Conservation (phyloP, 2,329 filamentous ascomycete species). For the Nemania serpens region DNA sequence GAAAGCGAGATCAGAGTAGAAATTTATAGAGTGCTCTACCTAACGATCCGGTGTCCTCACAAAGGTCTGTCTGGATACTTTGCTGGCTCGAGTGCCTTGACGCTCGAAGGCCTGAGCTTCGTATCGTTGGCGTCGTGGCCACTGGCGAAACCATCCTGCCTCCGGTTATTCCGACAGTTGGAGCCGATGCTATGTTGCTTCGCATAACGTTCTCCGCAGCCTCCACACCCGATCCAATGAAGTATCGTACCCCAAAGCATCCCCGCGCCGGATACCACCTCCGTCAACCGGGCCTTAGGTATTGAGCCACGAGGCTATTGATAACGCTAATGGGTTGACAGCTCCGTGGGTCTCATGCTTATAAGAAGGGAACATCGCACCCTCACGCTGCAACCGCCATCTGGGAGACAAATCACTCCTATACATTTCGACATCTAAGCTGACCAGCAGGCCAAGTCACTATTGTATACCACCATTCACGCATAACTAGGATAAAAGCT, state of each 20-base stretch:
- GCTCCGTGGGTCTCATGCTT: background rate
- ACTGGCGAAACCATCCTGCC: slow-evolving; percentile 1
- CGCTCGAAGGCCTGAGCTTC: background rate
- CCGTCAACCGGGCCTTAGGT: slow-evolving; percentile 9
- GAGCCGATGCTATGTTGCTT: slow-evolving; percentile 9
- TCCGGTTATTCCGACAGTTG: background rate
- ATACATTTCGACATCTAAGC: background rate
- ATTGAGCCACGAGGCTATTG: slow-evolving; percentile 7
- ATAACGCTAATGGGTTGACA: background rate
- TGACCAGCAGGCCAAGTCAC: background rate
- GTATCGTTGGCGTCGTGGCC: background rate
- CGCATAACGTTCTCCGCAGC: slow-evolving; percentile 31
- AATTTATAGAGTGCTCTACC: background rate
- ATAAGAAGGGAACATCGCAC: background rate
- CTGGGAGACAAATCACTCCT: background rate
- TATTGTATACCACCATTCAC: slow-evolving; percentile 2
- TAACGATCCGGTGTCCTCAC: background rate
- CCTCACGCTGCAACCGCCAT: background rate
- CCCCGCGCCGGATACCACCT: slow-evolving; percentile 20
- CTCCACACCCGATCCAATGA: slow-evolving; percentile 28
- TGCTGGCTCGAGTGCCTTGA: background rate
- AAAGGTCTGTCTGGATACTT: background rate
- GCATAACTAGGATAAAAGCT: background rate
- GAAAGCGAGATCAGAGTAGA: slow-evolving; percentile 7
- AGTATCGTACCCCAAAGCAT: slow-evolving; percentile 6